Evolutionary conservation across 2,329 filamentous ascomycete genomes (phyloP).

Genomic region (Monosporascus sp.): DNA sequence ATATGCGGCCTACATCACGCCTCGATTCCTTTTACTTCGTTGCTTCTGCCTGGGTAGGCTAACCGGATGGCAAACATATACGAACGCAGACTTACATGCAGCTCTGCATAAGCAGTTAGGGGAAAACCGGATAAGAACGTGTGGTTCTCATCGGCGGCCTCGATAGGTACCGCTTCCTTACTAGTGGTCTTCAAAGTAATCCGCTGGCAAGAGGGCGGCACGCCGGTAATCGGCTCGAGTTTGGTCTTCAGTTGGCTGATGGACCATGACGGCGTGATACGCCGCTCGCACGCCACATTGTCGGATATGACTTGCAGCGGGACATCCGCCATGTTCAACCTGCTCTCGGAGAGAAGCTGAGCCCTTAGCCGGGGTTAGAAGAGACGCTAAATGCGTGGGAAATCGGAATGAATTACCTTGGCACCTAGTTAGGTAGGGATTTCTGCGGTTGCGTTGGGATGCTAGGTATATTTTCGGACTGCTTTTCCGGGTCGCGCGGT

Average conservation of each 20-base stretch:
- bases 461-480: too few species aligned
- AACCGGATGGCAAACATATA: slow-evolving; percentile 1
- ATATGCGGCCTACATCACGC: background rate
- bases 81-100: slow-evolving; percentile 60
- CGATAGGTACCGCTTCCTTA: slow-evolving; percentile 58
- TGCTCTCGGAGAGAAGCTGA: slow-evolving; percentile 8
- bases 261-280: slow-evolving; percentile 88
- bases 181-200: slow-evolving; percentile 64
- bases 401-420: too few species aligned
- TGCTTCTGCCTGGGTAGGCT: background rate
- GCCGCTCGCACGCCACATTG: slow-evolving; percentile 77
- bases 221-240: slow-evolving; percentile 87
- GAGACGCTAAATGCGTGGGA: background rate
- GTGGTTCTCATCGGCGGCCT: slow-evolving; percentile 68
- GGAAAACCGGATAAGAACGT: slow-evolving; percentile 60
- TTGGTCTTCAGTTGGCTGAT: slow-evolving; percentile 79
- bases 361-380: background rate
- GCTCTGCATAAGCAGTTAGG: slow-evolving; percentile 69
- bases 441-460: too few species aligned
- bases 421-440: too few species aligned
- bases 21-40: background rate
- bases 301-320: slow-evolving; percentile 71
- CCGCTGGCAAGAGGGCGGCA: slow-evolving; percentile 74
- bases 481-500: too few species aligned
- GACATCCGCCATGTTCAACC: slow-evolving; percentile 60